Percentiles rank a stretch among this genome's conserved stretches.
Evolutionary conservation across 257 asterid species (phyloP).

Genomic region (Nicotiana noctiflora): DNA sequence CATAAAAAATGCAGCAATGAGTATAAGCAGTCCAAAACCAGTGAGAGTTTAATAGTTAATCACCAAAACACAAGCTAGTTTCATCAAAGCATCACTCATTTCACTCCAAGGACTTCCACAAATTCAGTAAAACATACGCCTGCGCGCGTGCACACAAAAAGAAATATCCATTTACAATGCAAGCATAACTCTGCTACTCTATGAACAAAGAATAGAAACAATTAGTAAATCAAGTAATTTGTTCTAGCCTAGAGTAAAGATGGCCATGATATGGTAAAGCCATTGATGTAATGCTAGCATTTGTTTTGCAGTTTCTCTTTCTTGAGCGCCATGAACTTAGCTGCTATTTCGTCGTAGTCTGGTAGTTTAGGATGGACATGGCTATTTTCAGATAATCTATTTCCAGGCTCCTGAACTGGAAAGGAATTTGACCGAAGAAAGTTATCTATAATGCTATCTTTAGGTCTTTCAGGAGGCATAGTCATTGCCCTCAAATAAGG

Average conservation of each 20-base stretch:
- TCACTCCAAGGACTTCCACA: background rate
- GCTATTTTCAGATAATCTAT: constrained; percentile 11
- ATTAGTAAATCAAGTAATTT: background rate
- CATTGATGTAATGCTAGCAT: background rate
- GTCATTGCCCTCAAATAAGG: constrained; percentile 32
- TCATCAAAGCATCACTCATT: background rate
- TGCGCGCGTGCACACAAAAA: background rate
- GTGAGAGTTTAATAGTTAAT: background rate
- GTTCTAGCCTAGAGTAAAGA: background rate
- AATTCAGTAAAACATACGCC: background rate
- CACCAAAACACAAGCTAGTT: background rate
- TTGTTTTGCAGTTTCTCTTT: constrained; percentile 28
- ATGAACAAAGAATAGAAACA: background rate
- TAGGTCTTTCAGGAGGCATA: constrained; percentile 37
- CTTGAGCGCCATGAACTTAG: constrained; percentile 62
- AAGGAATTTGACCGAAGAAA: constrained; percentile 41
- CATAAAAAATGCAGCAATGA: background rate
- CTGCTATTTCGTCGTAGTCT: constrained; percentile 68
- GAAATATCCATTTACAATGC: background rate
- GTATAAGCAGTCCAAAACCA: background rate
- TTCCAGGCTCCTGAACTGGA: constrained; percentile 22
- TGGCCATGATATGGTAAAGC: background rate
- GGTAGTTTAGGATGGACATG: constrained; percentile 94
- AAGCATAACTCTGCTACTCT: background rate
- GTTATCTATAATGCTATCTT: constrained; percentile 18